Base-by-base conservation (phyloP, 768 basidiomycete genomes). In the Psilocybe tampanensis region DNA sequence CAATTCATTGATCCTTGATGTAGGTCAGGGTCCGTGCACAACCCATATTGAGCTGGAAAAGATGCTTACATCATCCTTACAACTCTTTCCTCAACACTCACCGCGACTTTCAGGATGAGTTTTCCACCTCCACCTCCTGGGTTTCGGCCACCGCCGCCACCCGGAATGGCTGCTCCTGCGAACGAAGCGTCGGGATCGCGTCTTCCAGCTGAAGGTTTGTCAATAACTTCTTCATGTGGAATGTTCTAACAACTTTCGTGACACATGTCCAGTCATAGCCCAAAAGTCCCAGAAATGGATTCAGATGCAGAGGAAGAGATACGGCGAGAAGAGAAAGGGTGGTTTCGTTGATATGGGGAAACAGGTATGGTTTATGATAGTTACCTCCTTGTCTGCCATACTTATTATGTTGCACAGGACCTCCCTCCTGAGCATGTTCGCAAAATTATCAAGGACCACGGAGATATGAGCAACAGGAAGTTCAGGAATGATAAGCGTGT, bases 401-500 rank as follows among this genome's bases (percentile, higher is more conserved):
- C 63, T 73, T 26, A 51, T 73, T 26, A 51, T 60, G 53, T 49
- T 60, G 47, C 53, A 39, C 59, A 95, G 92, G 95, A 97, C 72
- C 76, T 97, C 57, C 97, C 97, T 55, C 93, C 95, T 26, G 97
- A 99, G 73, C 95, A 98, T 69, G 90, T 99, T 62, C 89, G 97
- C 59, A 98, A 98, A 89, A 98, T 99, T 67, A 95, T 98, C 79
- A 95, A 98, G 77, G 97, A 98, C 74, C 96, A 98, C 66, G 95
- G 96, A 63, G 95, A 98, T 78, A 98, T 99, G 97, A 95, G 93
- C 74, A 96, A 95, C 72, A 86, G 97, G 72, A 99, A 99, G 80
- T 99, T 98, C 74, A 81, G 97, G 64, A 97, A 96, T 70, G 97
- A 99, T 81, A 99, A 99, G 78, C 93, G 97, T 60, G 97, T 99